Evolutionary conservation across 2,329 filamentous ascomycete species (phyloP).

Genomic region (Fusarium nurragi): DNA sequence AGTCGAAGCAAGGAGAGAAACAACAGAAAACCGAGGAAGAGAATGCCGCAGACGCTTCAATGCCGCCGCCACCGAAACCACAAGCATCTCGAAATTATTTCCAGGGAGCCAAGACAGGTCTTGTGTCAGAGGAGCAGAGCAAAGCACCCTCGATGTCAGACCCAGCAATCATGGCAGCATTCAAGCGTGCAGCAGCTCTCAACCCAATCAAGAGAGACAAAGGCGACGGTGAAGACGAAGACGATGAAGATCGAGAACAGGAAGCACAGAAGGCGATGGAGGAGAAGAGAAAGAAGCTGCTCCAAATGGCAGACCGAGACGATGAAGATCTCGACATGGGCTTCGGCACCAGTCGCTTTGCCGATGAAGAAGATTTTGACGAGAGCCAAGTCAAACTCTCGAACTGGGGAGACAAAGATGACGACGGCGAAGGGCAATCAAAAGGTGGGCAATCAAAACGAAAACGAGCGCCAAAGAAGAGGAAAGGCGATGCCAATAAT

Average conservation of each 20-base stretch:
- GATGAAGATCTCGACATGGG: slow-evolving; percentile 93
- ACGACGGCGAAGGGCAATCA: slow-evolving; percentile 55
- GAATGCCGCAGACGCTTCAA: slow-evolving; percentile 44
- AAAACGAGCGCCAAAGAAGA: slow-evolving; percentile 78
- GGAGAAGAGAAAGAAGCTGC: slow-evolving; percentile 76
- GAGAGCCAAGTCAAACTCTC: slow-evolving; percentile 73
- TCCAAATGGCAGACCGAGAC: slow-evolving; percentile 79
- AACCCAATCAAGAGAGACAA: slow-evolving; percentile 56
- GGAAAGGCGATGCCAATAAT: slow-evolving; percentile 81
- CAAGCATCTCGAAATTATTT: slow-evolving; percentile 67
- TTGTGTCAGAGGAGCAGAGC: slow-evolving; percentile 62
- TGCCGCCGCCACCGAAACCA: slow-evolving; percentile 59
- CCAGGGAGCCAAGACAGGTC: slow-evolving; percentile 63
- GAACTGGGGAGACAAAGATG: slow-evolving; percentile 68
- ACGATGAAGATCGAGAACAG: slow-evolving; percentile 47
- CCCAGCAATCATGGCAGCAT: slow-evolving; percentile 80
- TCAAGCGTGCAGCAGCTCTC: slow-evolving; percentile 83
- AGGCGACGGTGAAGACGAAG: slow-evolving; percentile 40
- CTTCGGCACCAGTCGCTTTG: slow-evolving; percentile 87
- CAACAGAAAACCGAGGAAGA: slow-evolving; percentile 35
- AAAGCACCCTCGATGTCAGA: slow-evolving; percentile 71
- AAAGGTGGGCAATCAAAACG: slow-evolving; percentile 64
- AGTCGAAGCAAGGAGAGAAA: slow-evolving; percentile 39
- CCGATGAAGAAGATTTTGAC: slow-evolving; percentile 87
- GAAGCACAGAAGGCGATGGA: slow-evolving; percentile 65